Percentiles rank a stretch among this genome's conserved stretches.
Evolutionary conservation across 768 basidiomycete species (phyloP).

Genomic region (Vishniacozyma victoriae): DNA sequence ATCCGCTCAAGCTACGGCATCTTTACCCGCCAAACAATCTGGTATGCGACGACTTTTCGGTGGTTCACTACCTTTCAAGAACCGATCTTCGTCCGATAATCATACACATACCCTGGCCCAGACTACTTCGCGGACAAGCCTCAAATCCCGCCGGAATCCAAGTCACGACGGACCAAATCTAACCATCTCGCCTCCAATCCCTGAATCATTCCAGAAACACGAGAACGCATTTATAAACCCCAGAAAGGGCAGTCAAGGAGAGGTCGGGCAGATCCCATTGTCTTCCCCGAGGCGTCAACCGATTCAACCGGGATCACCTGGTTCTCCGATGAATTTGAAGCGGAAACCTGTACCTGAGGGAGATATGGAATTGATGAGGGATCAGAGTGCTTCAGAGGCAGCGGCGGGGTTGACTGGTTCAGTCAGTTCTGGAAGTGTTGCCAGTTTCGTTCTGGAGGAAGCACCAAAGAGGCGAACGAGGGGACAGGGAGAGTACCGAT

Average conservation of each 20-base stretch:
- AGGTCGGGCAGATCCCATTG: not conserved
- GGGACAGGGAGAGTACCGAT: too few species aligned
- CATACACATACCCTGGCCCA: not conserved
- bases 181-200: not conserved
- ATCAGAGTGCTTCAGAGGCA: not conserved
- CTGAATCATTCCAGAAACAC: not conserved
- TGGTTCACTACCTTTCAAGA: not conserved
- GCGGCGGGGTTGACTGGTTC: not conserved
- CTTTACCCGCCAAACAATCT: not conserved
- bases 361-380: not conserved
- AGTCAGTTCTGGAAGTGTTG: conserved; percentile 28
- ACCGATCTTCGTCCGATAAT: not conserved
- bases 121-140: not conserved
- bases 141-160: not conserved
- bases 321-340: conserved; percentile 17
- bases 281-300: not conserved
- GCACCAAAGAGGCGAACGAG: conserved; percentile 12
- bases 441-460: conserved; percentile 35
- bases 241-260: not conserved
- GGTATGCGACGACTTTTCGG: not conserved
- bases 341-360: conserved; percentile 35
- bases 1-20: not conserved
- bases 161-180: not conserved
- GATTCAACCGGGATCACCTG: conserved; percentile 1
- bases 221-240: too few species aligned